Base-by-base conservation (phyloP, 2,329 filamentous ascomycete species). In the Alternaria triticimaculans region DNA sequence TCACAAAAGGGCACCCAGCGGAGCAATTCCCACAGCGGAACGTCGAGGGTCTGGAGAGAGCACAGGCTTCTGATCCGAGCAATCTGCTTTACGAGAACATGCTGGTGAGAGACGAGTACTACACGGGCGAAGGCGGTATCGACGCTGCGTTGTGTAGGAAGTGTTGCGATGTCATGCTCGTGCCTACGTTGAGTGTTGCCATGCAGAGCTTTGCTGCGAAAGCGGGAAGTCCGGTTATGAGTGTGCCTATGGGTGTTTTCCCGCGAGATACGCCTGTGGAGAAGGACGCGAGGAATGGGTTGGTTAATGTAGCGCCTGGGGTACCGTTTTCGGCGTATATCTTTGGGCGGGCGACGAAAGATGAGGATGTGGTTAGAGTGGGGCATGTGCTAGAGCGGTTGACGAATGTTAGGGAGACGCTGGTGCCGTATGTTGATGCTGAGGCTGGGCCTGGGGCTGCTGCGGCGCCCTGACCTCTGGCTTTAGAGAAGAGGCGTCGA, bases 21-120 rank as follows among this genome's bases (percentile, higher is more conserved):
- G 89, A 91, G 72, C 81, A 84, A n/a, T 90, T 83, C 68, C 88
- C 88, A 0, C 74, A 82, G 26, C 82, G 87, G 6, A 83, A 90
- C 72, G 89, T 87, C 0, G 55, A 48, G 28, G 60, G 53, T 4
- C 30, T 71, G 9, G 60, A 66, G n/a, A 58, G 54, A 12, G 66
- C 63, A 18, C 30, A 63, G 20, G 60, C 57, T 88, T 88, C 75
- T 84, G 56, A 65, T 48, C 51, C 50, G n/a, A 28, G 55, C 81
- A 0, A 83, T 82, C 25, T 82, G 82, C 0, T 82, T 30, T 89
- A 89, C 75, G 87, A 84, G 83, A 72, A 81, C 1, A 80, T 83
- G 28, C 85, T 87, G 64, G 83, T 86, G 63, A 73, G 80, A 26
- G 83, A 83, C 23, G 76, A 84, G 4, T 82, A 83, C 65, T 83